Evolutionary conservation across 495 filamentous ascomycete genomes (phyloP).

Genomic region (Aspergillus hancockii): DNA sequence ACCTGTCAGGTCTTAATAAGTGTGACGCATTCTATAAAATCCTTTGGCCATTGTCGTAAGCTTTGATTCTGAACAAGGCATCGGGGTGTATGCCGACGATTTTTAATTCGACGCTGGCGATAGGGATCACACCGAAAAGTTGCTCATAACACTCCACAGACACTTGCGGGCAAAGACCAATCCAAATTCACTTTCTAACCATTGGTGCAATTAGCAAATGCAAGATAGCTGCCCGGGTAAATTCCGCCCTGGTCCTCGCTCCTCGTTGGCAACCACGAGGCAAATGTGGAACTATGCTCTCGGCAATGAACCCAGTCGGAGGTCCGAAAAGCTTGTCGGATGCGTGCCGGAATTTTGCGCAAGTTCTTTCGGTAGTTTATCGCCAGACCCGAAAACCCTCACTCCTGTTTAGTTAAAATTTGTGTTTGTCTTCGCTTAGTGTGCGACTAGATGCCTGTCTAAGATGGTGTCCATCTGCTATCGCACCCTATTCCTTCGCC

Average conservation of each 20-base stretch:
- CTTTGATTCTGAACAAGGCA: neutral
- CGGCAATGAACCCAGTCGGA: neutral
- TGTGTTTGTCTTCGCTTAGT: neutral
- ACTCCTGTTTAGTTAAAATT: neutral
- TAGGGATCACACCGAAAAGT: neutral
- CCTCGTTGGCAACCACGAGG: neutral
- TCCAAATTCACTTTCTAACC: no score
- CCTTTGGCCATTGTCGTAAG: neutral
- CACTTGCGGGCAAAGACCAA: neutral
- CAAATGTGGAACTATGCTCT: neutral
- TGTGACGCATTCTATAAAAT: neutral
- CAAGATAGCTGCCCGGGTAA: neutral
- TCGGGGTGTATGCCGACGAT: constrained; percentile 15
- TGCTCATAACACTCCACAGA: neutral
- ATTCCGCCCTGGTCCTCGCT: neutral
- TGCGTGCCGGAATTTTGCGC: neutral
- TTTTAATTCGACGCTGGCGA: neutral
- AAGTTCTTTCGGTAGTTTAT: neutral
- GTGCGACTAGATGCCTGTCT: neutral
- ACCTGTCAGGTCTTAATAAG: neutral
- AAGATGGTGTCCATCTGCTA: neutral
- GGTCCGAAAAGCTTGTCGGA: constrained; percentile 1
- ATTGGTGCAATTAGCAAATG: no score
- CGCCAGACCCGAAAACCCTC: neutral
- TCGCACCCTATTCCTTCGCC: neutral